A percentile compares a stretch with the other conserved stretches of the same genome.
These are phyloP conservation scores for Gnomoniopsis smithogilvyi DNA, from an alignment of 2,329 filamentous ascomycete genomes.

Conservation along the genomic window DNA sequence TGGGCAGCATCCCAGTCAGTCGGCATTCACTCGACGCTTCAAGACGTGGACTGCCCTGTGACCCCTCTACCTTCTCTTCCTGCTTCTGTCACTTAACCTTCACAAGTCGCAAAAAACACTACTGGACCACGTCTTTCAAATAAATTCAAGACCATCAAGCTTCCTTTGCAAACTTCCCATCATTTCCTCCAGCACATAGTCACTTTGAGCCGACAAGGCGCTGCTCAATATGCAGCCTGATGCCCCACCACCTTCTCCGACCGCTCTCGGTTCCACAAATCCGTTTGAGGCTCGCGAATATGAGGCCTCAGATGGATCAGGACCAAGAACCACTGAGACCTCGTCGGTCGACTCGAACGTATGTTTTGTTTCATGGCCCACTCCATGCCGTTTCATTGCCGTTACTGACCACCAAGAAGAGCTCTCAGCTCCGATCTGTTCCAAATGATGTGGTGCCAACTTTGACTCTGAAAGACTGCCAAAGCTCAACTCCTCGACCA, in stretches of 20 bases:
- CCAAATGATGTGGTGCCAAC: background rate
- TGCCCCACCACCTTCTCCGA: background rate
- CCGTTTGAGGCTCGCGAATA: slow-evolving; percentile 17
- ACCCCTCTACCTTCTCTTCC: background rate
- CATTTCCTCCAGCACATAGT: background rate
- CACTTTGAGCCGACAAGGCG: background rate
- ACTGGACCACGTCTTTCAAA: background rate
- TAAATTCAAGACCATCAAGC: background rate
- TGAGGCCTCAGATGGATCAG: slow-evolving; percentile 6
- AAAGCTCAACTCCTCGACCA: background rate
- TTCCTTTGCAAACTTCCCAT: background rate
- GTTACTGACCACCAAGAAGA: background rate
- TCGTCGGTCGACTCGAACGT: slow-evolving; percentile 5
- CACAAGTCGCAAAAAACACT: background rate
- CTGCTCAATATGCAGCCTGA: slow-evolving; percentile 2
- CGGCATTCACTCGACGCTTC: background rate
- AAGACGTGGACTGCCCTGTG: background rate
- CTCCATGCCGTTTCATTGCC: background rate
- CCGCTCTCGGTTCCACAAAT: background rate
- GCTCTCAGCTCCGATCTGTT: slow-evolving; percentile 6
- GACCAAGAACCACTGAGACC: background rate
- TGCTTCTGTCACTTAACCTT: background rate
- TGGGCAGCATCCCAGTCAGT: background rate
- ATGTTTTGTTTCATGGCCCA: background rate
- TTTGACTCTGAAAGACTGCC: background rate